phyloP scores from a whole-genome alignment of 108 stramenopile genomes.

The Nitzschia sp. region DNA sequence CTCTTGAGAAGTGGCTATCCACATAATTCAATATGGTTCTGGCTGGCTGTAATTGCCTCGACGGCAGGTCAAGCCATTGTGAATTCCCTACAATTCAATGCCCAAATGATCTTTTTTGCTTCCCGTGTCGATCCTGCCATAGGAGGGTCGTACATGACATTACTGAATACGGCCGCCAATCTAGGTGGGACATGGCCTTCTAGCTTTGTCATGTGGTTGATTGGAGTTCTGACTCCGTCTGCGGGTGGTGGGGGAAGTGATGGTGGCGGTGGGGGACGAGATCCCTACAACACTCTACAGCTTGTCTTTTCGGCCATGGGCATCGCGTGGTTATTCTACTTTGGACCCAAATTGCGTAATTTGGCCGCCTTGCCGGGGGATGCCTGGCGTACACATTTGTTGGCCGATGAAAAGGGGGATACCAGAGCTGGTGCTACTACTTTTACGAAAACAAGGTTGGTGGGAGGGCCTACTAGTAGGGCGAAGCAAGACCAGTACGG shows the following conservation, averaged over 20 bases:
- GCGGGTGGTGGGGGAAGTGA: not conserved
- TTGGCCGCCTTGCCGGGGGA: constrained; percentile 77
- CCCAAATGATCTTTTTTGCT: constrained; percentile 99
- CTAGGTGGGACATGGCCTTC: constrained; percentile 94
- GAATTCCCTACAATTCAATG: constrained; percentile 91
- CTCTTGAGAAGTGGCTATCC: constrained; percentile 30
- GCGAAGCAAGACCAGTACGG: too few relatives aligned
- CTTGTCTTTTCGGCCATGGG: constrained; percentile 64
- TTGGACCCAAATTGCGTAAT: constrained; percentile 58
- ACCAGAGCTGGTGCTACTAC: too few relatives aligned
- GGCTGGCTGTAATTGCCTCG: constrained; percentile 67
- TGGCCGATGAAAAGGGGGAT: constrained; percentile 41
- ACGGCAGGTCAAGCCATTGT: constrained; percentile 90
- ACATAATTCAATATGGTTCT: constrained; percentile 50
- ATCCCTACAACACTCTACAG: constrained; percentile 80
- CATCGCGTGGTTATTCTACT: constrained; percentile 64
- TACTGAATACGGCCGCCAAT: constrained; percentile 97
- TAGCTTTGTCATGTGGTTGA: constrained; percentile 77
- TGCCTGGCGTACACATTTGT: constrained; percentile 85
- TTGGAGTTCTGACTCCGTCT: constrained; percentile 46
- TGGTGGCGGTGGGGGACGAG: constrained; percentile 29
- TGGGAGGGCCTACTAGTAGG: not conserved
- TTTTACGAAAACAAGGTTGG: not conserved
- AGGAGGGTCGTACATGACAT: constrained; percentile 99
- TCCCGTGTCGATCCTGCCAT: constrained; percentile 95